Conservation (phyloP, 768 basidiomycete species). For the Cystofilobasidium macerans region DNA sequence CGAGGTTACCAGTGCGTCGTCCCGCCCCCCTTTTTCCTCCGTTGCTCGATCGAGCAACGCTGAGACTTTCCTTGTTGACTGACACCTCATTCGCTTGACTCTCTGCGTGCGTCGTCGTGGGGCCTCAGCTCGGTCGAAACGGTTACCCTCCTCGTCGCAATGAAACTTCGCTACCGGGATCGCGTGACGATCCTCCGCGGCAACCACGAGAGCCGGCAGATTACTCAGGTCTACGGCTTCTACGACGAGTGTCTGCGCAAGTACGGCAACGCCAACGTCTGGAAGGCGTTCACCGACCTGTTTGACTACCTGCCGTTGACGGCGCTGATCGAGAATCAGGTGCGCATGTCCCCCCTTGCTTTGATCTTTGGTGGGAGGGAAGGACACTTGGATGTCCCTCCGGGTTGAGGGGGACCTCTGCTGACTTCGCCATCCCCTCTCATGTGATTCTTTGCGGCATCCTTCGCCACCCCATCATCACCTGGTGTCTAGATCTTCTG, state of each 20-base stretch:
- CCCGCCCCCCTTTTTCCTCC: not conserved
- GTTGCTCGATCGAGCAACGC: too few species aligned
- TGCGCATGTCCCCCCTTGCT: constrained; percentile 44
- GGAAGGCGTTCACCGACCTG: constrained; percentile 97
- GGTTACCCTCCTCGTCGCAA: constrained; percentile 87
- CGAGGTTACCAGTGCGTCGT: constrained; percentile 24
- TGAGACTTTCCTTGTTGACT: not conserved
- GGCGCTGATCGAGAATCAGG: constrained; percentile 97
- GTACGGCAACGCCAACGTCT: constrained; percentile 99
- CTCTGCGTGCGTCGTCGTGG: too few species aligned
- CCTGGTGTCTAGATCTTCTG: constrained; percentile 72
- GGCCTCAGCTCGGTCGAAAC: constrained; percentile 77
- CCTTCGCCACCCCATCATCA: not conserved
- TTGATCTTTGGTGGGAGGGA: not conserved
- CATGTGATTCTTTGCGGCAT: not conserved
- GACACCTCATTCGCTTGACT: constrained; percentile 11
- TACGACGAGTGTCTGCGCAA: constrained; percentile 99
- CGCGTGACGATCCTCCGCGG: constrained; percentile 95
- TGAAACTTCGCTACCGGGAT: constrained; percentile 96
- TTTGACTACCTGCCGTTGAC: constrained; percentile 97
- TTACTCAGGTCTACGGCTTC: constrained; percentile 99
- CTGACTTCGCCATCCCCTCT: not conserved
- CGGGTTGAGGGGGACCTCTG: too few species aligned
- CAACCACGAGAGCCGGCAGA: constrained; percentile 98
- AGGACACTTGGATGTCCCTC: too few species aligned